Conservation (phyloP, 2,329 filamentous ascomycete genomes). For the Fusarium austroafricanum region DNA sequence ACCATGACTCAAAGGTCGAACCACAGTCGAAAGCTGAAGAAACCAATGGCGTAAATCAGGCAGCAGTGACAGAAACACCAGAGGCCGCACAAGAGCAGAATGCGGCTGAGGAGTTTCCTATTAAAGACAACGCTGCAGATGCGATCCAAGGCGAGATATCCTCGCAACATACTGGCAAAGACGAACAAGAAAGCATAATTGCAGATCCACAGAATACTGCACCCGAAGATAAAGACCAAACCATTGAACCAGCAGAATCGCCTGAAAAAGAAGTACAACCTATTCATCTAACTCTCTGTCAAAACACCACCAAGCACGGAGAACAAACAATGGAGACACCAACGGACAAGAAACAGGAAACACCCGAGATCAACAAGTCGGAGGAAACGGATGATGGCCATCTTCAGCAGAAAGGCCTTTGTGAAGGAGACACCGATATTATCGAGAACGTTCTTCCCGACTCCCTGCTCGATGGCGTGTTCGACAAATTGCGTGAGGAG, state of each 20-base stretch:
- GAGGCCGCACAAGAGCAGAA: slow-evolving; percentile 3
- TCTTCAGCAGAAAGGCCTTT: slow-evolving; percentile 66
- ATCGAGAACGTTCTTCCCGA: slow-evolving; percentile 75
- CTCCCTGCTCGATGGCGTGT: slow-evolving; percentile 68
- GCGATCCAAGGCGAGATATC: slow-evolving; percentile 1
- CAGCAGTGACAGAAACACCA: neutral
- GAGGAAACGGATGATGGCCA: slow-evolving; percentile 9
- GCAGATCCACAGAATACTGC: neutral
- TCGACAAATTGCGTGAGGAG: slow-evolving; percentile 77
- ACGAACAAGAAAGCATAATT: neutral
- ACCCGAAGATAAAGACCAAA: slow-evolving; percentile 3
- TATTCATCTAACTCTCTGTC: neutral
- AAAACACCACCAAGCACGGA: neutral
- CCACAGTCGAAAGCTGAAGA: slow-evolving; percentile 31
- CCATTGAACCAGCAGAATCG: neutral
- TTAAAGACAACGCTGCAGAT: slow-evolving; percentile 20
- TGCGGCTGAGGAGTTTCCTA: slow-evolving; percentile 1
- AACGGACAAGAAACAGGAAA: slow-evolving; percentile 1
- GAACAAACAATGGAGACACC: slow-evolving; percentile 2
- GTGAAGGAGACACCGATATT: slow-evolving; percentile 84
- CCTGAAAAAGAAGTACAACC: neutral
- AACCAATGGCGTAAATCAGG: slow-evolving; percentile 14
- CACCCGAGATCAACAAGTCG: slow-evolving; percentile 15
- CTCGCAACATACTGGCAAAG: slow-evolving; percentile 2
- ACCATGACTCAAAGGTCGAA: slow-evolving; percentile 26